Conservation (phyloP, 345 rosid genomes). For the Microthlaspi erraticum region DNA sequence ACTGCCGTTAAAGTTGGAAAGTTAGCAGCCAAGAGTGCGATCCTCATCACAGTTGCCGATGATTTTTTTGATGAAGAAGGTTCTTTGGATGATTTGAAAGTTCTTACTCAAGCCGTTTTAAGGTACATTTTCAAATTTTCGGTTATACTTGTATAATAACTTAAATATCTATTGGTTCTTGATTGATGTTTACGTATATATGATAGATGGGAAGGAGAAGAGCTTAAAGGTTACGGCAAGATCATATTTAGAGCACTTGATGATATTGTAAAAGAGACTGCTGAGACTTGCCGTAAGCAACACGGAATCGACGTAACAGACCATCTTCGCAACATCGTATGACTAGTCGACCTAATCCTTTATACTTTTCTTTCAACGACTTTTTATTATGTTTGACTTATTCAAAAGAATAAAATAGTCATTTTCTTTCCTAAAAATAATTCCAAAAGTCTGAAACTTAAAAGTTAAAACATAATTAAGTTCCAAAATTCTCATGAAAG, state of each 20-base stretch:
- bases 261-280: conserved; percentile 47
- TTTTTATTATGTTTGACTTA: background rate
- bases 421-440: background rate
- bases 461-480: background rate
- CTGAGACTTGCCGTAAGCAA: conserved; percentile 34
- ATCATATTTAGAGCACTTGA: conserved; percentile 62
- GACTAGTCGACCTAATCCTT: conserved; percentile 8
- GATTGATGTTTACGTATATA: background rate
- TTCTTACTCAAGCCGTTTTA: conserved; percentile 54
- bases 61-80: conserved; percentile 68
- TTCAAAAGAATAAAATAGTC: background rate
- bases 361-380: background rate
- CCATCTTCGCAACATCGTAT: conserved; percentile 52
- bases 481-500: too few species aligned
- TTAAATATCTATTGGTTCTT: background rate
- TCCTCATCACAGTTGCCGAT: conserved; percentile 64
- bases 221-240: conserved; percentile 52
- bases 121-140: conserved; percentile 45
- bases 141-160: background rate
- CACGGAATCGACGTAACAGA: conserved; percentile 49
- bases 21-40: conserved; percentile 53
- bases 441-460: background rate
- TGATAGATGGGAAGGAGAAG: conserved; percentile 62
- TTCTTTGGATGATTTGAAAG: conserved; percentile 53
- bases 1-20: conserved; percentile 40